Conservation (phyloP, 257 asterid genomes). For the Dorcoceras hygrometricum region DNA sequence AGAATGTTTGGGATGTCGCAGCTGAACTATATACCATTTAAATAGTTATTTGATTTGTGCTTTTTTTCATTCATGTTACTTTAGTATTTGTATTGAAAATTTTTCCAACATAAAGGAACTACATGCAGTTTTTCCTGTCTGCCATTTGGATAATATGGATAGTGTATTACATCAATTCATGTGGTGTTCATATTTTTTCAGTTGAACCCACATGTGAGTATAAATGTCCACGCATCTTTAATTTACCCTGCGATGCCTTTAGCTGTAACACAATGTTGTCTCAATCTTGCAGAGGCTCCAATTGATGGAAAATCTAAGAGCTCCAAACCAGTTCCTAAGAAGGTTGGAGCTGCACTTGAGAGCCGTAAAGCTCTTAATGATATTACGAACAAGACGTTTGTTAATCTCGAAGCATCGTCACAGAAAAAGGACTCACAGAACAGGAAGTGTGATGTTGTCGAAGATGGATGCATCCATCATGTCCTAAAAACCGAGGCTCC, state of each 20-base stretch:
- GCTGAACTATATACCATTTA: too few relatives aligned
- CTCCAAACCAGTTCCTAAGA: conserved; percentile 37
- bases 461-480: conserved; percentile 25
- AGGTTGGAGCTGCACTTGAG: conserved; percentile 42
- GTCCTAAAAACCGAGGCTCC: conserved; percentile 30
- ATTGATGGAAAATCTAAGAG: conserved; percentile 43
- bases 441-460: conserved; percentile 34
- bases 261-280: conserved; percentile 8
- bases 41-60: too few relatives aligned
- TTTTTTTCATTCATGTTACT: too few relatives aligned
- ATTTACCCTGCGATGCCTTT: background rate
- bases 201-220: too few relatives aligned
- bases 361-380: conserved; percentile 66
- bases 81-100: background rate
- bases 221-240: too few relatives aligned
- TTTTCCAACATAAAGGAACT: background rate
- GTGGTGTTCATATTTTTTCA: too few relatives aligned
- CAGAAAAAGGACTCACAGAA: conserved; percentile 35
- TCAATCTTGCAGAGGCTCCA: conserved; percentile 35
- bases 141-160: too few relatives aligned
- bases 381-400: conserved; percentile 62
- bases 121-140: background rate
- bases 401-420: conserved; percentile 35
- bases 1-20: too few relatives aligned
- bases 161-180: too few relatives aligned